Conservation (phyloP, 2,329 filamentous ascomycete species). For the Aspergillus floridensis region DNA sequence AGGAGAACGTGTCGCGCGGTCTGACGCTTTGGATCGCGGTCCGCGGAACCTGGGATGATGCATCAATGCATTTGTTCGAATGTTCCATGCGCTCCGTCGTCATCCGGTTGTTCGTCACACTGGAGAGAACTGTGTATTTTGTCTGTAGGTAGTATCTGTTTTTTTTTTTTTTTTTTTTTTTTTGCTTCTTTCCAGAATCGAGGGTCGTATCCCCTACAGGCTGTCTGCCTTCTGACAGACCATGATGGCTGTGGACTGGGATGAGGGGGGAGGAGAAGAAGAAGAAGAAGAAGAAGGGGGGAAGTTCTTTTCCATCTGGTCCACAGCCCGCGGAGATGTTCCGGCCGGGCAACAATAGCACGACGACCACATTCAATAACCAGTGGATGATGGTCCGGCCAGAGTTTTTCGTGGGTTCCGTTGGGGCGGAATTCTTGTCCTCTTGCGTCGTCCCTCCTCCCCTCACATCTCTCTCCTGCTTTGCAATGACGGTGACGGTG, state of each 20-base stretch:
- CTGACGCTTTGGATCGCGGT: neutral
- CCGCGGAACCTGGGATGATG: neutral
- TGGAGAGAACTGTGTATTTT: neutral
- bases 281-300: neutral
- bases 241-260: neutral
- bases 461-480: neutral
- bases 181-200: neutral
- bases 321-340: conserved; percentile 6
- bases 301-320: neutral
- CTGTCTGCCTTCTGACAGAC: neutral
- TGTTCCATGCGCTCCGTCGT: neutral
- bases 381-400: neutral
- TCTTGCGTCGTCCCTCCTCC: neutral
- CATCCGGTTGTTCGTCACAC: neutral
- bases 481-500: too few relatives aligned
- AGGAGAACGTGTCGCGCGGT: conserved; percentile 4
- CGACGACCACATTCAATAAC: neutral
- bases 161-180: too few relatives aligned
- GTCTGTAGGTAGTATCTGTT: neutral
- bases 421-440: conserved; percentile 9
- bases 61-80: neutral
- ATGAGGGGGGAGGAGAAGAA: neutral
- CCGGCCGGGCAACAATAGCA: neutral
- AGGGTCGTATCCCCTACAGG: neutral
- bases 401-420: conserved; percentile 4